A percentile compares a stretch with the other conserved stretches of the same genome.
phyloP scores from a whole-genome alignment of 1,284 basidiomycete genomes.

The Rhodotorula sp. region DNA sequence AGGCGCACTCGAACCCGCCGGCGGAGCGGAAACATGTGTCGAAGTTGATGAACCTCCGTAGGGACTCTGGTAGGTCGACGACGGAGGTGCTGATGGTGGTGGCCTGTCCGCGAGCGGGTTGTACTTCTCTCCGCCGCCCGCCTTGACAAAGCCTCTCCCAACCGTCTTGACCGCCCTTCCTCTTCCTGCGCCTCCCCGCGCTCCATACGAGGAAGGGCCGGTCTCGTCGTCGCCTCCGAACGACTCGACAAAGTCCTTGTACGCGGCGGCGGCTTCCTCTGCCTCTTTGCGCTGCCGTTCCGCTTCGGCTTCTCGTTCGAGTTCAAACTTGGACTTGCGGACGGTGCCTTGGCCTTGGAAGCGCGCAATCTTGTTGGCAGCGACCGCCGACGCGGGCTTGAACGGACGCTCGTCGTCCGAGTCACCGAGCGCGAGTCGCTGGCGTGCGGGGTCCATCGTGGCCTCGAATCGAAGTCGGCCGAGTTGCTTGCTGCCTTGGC shows the following conservation, averaged over 20 bases:
- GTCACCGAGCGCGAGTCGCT: conserved; percentile 16
- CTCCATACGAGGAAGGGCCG: conserved; percentile 20
- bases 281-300: conserved; percentile 76
- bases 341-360: conserved; percentile 16
- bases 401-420: conserved; percentile 13
- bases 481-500: too few relatives aligned
- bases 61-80: not conserved
- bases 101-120: conserved; percentile 25
- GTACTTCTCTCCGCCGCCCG: conserved; percentile 52
- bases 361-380: conserved; percentile 21
- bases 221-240: conserved; percentile 69
- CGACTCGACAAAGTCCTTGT: conserved; percentile 80
- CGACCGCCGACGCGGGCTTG: conserved; percentile 16
- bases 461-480: too few relatives aligned
- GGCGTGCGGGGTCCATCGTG: conserved; percentile 18
- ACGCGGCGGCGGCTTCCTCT: conserved; percentile 55
- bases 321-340: conserved; percentile 56
- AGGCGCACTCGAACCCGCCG: not conserved
- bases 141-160: conserved; percentile 70
- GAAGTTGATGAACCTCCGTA: not conserved
- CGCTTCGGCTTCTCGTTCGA: conserved; percentile 69
- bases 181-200: conserved; percentile 3
- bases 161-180: conserved; percentile 53
- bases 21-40: conserved; percentile 6
- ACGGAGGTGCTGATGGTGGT: not conserved